phyloP scores from a whole-genome alignment of 805 yeast species.

The Zygosaccharomyces siamensis region DNA sequence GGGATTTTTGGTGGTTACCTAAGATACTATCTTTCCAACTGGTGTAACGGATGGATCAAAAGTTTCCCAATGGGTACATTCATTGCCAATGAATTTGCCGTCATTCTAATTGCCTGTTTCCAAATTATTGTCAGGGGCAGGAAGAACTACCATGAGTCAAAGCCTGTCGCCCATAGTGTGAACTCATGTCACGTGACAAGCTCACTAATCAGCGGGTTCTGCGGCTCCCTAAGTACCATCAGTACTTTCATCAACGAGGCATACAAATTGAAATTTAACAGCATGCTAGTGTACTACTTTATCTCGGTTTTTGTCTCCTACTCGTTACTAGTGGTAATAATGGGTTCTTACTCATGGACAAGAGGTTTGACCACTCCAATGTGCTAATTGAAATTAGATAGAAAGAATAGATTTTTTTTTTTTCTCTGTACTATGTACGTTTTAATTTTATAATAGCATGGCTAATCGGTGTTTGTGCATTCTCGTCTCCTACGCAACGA shows the following conservation, averaged over 20 bases:
- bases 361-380: conserved; percentile 23
- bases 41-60: conserved; percentile 40
- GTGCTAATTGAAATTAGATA: conserved; percentile 9
- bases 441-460: no score
- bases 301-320: conserved; percentile 47
- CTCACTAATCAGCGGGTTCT: conserved; percentile 60
- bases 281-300: conserved; percentile 49
- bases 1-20: conserved; percentile 66
- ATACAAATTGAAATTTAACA: conserved; percentile 33
- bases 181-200: conserved; percentile 47
- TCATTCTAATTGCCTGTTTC: conserved; percentile 19
- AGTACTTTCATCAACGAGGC: conserved; percentile 76
- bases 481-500: no score
- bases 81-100: conserved; percentile 44
- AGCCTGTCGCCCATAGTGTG: conserved; percentile 31
- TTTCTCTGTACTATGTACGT: no score
- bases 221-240: conserved; percentile 69
- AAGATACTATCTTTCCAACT: conserved; percentile 51
- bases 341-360: conserved; percentile 75
- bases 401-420: background rate
- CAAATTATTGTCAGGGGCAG: conserved; percentile 40
- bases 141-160: conserved; percentile 15
- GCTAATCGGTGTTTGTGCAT: no score
- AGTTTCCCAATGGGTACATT: conserved; percentile 57
- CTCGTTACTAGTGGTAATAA: conserved; percentile 46